Conservation (phyloP, 2,329 filamentous ascomycete genomes). For the Ophiostoma australiae region DNA sequence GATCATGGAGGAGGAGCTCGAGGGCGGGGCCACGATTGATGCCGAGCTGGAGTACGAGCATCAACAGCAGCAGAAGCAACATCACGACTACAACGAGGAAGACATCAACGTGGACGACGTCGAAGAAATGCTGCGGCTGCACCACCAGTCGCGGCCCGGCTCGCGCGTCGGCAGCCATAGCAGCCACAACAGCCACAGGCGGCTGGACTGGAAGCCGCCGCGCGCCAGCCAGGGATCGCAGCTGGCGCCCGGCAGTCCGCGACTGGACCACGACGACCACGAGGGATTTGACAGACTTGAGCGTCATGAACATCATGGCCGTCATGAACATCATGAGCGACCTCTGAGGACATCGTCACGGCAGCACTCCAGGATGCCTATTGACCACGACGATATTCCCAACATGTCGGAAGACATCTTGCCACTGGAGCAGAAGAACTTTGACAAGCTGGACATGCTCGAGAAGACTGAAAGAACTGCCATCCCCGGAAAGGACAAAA, state of each 20-base stretch:
- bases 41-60: neutral
- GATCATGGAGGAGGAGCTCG: neutral
- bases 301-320: neutral
- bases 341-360: neutral
- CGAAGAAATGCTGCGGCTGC: constrained; percentile 11
- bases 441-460: neutral
- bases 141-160: constrained; percentile 16
- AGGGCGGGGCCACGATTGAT: neutral
- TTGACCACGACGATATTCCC: constrained; percentile 14
- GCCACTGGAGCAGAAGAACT: neutral
- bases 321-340: neutral
- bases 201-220: constrained; percentile 18
- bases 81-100: neutral
- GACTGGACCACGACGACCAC: neutral
- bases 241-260: neutral
- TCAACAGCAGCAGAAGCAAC: too few relatives aligned
- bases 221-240: neutral
- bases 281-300: neutral
- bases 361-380: neutral
- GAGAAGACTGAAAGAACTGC: neutral
- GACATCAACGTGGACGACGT: constrained; percentile 18
- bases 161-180: neutral
- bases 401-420: constrained; percentile 5
- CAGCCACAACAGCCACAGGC: neutral
- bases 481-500: neutral